Percentiles rank a stretch among this genome's conserved stretches.
Conservation (phyloP, 1,284 basidiomycete genomes). For the Sanghuangporus sanghuang region DNA sequence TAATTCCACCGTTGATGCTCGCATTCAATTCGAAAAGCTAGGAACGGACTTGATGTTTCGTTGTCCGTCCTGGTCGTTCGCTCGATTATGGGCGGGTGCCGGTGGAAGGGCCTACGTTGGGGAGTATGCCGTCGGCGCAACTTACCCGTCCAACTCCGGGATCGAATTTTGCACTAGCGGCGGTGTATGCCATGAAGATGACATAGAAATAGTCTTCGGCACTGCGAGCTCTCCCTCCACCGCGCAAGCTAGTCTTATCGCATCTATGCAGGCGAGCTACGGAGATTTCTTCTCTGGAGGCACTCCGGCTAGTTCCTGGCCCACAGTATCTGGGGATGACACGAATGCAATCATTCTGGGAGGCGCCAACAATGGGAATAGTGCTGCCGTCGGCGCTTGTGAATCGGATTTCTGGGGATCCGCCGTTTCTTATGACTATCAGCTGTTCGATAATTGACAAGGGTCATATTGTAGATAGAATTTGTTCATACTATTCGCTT, state of each 20-base stretch:
- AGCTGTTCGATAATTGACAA: constrained; percentile 34
- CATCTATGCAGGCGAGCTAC: constrained; percentile 66
- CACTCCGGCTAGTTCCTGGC: constrained; percentile 49
- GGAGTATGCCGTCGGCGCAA: constrained; percentile 59
- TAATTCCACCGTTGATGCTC: constrained; percentile 35
- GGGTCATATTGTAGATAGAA: not conserved
- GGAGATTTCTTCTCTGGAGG: constrained; percentile 57
- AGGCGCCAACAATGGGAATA: constrained; percentile 34
- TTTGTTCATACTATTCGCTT: not conserved
- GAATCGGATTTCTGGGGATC: constrained; percentile 60
- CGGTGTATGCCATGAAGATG: constrained; percentile 71
- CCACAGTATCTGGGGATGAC: constrained; percentile 41
- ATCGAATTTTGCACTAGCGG: constrained; percentile 48
- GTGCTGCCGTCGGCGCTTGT: constrained; percentile 50
- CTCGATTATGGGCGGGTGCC: constrained; percentile 53
- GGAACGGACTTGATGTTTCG: constrained; percentile 69
- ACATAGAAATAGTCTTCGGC: constrained; percentile 75
- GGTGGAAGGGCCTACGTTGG: constrained; percentile 70
- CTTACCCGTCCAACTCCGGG: constrained; percentile 59
- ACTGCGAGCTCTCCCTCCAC: constrained; percentile 52
- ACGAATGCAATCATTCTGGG: constrained; percentile 55
- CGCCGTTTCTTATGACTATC: constrained; percentile 63
- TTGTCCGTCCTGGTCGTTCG: constrained; percentile 68
- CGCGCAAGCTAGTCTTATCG: constrained; percentile 50
- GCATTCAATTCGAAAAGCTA: constrained; percentile 51